phyloP scores from a whole-genome alignment of 441 rosid genomes.

The Gossypium aridum region DNA sequence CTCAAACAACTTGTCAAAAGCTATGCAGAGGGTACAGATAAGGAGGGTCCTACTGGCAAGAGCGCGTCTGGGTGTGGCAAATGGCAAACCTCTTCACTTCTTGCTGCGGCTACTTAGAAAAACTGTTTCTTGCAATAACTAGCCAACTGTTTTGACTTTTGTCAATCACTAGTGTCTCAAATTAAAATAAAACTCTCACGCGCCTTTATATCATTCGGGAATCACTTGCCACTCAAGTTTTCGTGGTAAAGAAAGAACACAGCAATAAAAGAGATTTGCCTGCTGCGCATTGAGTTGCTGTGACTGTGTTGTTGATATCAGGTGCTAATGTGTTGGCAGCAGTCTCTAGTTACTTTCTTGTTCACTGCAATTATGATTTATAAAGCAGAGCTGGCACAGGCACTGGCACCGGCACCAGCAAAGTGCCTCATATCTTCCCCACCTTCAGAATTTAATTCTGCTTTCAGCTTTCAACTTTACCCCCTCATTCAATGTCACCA shows the following conservation, averaged over 20 bases:
- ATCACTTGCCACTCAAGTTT: not conserved
- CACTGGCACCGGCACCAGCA: not conserved
- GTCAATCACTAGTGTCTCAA: not conserved
- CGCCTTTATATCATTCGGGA: not conserved
- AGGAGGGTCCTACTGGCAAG: not conserved
- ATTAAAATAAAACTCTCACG: slow-evolving; percentile 1
- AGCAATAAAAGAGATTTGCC: not conserved
- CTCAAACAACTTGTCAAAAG: slow-evolving; percentile 8
- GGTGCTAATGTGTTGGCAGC: slow-evolving; percentile 12
- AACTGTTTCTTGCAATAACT: not conserved
- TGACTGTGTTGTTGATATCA: not conserved
- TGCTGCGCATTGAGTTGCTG: not conserved
- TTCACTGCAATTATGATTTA: not conserved
- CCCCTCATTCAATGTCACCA: not conserved
- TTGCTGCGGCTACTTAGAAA: not conserved
- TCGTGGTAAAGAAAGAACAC: not conserved
- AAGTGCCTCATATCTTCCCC: not conserved
- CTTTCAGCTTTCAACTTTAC: not conserved
- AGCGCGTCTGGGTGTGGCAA: slow-evolving; percentile 2
- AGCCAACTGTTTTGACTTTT: slow-evolving; percentile 6
- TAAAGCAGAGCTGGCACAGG: slow-evolving; percentile 1
- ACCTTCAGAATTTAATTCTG: not conserved
- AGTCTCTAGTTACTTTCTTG: not conserved
- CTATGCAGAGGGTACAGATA: not conserved
- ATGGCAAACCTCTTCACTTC: not conserved